phyloP scores from a whole-genome alignment of 2,329 filamentous ascomycete species.

The Phoma sp. region DNA sequence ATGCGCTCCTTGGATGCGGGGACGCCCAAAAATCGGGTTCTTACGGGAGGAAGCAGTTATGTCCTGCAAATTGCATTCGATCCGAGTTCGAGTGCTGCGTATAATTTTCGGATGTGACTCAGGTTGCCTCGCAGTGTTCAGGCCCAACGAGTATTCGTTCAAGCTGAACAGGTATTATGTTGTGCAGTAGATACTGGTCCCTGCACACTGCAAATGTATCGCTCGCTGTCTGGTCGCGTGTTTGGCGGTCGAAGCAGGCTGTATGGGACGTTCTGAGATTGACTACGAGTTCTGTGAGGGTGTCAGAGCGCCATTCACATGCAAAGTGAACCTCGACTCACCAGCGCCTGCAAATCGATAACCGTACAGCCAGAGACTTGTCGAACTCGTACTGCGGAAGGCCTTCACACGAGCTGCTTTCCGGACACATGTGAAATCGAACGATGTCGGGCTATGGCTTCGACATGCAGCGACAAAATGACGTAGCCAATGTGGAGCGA shows the following conservation, averaged over 20 bases:
- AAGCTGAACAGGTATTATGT: no score
- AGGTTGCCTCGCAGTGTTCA: not conserved
- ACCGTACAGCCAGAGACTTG: slow-evolving; percentile 37
- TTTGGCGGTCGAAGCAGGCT: slow-evolving; percentile 13
- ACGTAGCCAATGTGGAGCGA: slow-evolving; percentile 30
- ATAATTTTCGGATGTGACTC: not conserved
- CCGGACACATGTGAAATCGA: slow-evolving; percentile 39
- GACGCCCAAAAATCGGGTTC: slow-evolving; percentile 28
- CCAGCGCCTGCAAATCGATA: slow-evolving; percentile 13
- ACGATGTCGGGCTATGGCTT: slow-evolving; percentile 24
- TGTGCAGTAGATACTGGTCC: slow-evolving; percentile 1
- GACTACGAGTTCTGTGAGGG: slow-evolving; percentile 18
- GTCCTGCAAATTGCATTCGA: slow-evolving; percentile 8
- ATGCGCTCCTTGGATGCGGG: slow-evolving; percentile 34
- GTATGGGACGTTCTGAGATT: slow-evolving; percentile 8
- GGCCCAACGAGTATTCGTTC: not conserved
- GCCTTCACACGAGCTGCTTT: slow-evolving; percentile 30
- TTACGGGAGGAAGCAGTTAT: slow-evolving; percentile 28
- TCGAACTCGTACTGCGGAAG: slow-evolving; percentile 37
- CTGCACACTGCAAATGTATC: slow-evolving; percentile 3
- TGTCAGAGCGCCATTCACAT: slow-evolving; percentile 27
- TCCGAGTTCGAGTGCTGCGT: not conserved
- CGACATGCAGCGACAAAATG: slow-evolving; percentile 31
- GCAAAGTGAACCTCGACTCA: slow-evolving; percentile 12
- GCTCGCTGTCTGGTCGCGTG: not conserved